These are phyloP conservation scores for Aspergillus pseudonomiae DNA, from an alignment of 2,329 filamentous ascomycete species.

Conservation along the genomic window DNA sequence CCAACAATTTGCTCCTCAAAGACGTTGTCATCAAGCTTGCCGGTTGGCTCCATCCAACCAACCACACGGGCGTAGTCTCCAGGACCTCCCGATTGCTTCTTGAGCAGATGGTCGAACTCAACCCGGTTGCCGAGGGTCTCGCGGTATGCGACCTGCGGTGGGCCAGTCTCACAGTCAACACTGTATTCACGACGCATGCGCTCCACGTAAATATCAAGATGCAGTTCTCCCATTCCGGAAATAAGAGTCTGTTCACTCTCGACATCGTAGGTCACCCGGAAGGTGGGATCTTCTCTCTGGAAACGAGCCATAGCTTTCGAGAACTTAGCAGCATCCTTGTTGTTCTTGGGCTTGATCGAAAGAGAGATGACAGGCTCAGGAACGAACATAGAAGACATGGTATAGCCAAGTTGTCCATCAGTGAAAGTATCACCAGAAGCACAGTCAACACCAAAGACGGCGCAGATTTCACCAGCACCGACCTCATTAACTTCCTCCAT, in stretches of 20 bases:
- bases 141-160: slow-evolving; percentile 94
- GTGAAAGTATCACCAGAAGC: slow-evolving; percentile 98
- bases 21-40: slow-evolving; percentile 70
- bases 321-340: slow-evolving; percentile 90
- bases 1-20: slow-evolving; percentile 89
- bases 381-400: slow-evolving; percentile 96
- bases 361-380: slow-evolving; percentile 97
- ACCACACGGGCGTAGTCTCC: slow-evolving; percentile 94
- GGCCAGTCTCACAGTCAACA: slow-evolving; percentile 92
- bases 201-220: slow-evolving; percentile 96
- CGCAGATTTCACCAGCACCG: slow-evolving; percentile 95
- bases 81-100: slow-evolving; percentile 92
- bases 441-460: slow-evolving; percentile 96
- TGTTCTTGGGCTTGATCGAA: slow-evolving; percentile 94
- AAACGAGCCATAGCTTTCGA: slow-evolving; percentile 98
- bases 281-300: slow-evolving; percentile 96
- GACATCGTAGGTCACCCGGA: slow-evolving; percentile 87
- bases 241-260: slow-evolving; percentile 98
- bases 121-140: slow-evolving; percentile 83
- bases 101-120: slow-evolving; percentile 89
- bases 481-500: slow-evolving; percentile 97
- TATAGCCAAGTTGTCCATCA: slow-evolving; percentile 87
- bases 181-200: slow-evolving; percentile 96
- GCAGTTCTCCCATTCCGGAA: slow-evolving; percentile 95
- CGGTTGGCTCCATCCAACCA: slow-evolving; percentile 87